phyloP scores from a whole-genome alignment of 371 early-diverging fungal species.

The Polyrhizophydium stewartii region DNA sequence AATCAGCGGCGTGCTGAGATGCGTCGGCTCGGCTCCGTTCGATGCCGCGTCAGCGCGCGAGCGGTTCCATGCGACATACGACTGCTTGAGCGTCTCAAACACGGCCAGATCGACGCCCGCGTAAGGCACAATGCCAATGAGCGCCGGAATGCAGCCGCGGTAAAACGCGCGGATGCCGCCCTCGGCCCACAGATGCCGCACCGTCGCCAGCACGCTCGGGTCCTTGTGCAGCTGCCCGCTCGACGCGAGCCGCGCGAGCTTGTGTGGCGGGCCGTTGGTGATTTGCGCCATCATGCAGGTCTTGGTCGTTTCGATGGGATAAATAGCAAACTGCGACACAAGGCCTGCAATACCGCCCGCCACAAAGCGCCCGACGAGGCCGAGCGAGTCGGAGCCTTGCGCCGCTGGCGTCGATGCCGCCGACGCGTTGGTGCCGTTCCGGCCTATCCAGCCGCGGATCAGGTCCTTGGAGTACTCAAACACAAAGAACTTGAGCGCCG shows the following conservation, averaged over 20 bases:
- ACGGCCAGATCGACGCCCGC: conserved; percentile 73
- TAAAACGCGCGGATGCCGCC: conserved; percentile 67
- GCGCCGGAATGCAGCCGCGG: conserved; percentile 63
- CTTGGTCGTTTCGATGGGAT: conserved; percentile 82
- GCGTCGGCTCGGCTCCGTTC: neutral
- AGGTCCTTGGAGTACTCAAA: conserved; percentile 65
- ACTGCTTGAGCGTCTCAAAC: conserved; percentile 73
- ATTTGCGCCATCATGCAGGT: conserved; percentile 70
- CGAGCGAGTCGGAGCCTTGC: conserved; percentile 44
- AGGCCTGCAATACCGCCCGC: conserved; percentile 90
- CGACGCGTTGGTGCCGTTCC: conserved; percentile 25
- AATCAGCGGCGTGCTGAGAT: conserved; percentile 51
- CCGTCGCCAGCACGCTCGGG: conserved; percentile 31
- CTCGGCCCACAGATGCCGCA: conserved; percentile 53
- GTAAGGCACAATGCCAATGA: conserved; percentile 79
- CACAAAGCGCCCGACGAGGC: conserved; percentile 71
- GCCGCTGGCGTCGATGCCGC: too few species aligned
- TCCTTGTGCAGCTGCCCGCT: neutral
- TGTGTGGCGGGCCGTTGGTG: conserved; percentile 3
- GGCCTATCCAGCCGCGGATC: conserved; percentile 43
- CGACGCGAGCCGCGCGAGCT: neutral
- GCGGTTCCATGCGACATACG: conserved; percentile 48
- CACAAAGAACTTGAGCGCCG: conserved; percentile 84
- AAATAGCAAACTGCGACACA: conserved; percentile 77
- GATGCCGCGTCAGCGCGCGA: conserved; percentile 3